Evolutionary conservation across 2,329 filamentous ascomycete species (phyloP), one percentile per base, ranked within the genome.

Genomic region (Thelonectria olida): DNA sequence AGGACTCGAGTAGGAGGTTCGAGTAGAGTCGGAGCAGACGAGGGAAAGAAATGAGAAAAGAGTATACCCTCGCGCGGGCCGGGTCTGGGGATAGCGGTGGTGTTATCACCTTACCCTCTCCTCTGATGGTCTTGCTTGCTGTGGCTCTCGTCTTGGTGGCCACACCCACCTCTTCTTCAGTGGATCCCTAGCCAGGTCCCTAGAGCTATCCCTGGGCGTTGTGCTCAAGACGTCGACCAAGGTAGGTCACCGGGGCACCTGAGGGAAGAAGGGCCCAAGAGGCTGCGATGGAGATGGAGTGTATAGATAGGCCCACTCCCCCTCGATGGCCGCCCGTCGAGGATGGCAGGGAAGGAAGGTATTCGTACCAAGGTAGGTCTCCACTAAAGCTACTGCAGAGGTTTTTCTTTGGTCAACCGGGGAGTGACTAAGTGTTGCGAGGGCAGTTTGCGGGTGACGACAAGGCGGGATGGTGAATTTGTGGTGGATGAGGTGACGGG

Each of bases 81-180:
- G 65, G 67, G 66, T 63, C 63, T 72, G 69, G 69, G 69, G 69
- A 72, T 66, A 60, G 65, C 62, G 55, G 69, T 67, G 62, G 69
- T 71, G 67, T 72, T 72, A 72, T 72, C 67, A 72, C 69, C 67
- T 72, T 67, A 63, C 49, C 61, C 60, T 58, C 64, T 61, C 55
- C 61, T 59, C 59, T 62, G 51, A 55, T 23, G 31, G 59, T 52
- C 61, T 65, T 62, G 57, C 59, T 52, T 63, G 64, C 55, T 51
- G 45, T 54, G 52, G 60, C 63, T 67, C 61, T 64, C 64, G 50
- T 60, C 56, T 61, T 61, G 63, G 61, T 71, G 68, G 68, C 68
- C 66, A 71, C 68, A 71, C 68, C 68, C 68, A 71, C 67, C 54
- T 60, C 20, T 41, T 62, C 22, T 25, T 27, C 39, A 44, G 60